Percentiles rank a stretch among this genome's conserved stretches.
Evolutionary conservation across 2,329 filamentous ascomycete species (phyloP).

Genomic region (Chaetomium globosum): DNA sequence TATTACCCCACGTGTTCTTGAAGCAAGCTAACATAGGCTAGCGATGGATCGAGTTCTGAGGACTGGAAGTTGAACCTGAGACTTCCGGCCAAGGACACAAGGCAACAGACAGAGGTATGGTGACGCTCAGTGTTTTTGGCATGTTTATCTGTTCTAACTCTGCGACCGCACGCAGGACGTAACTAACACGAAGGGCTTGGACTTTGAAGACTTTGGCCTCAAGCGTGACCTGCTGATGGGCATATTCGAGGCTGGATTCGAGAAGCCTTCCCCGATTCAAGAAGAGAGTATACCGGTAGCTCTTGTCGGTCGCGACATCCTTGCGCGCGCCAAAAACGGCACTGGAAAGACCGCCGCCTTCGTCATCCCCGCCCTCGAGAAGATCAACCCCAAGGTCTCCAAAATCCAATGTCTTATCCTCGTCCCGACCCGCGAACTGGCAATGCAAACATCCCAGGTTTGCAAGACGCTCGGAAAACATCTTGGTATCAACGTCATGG

Average conservation of each 20-base stretch:
- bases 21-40: constrained; percentile 45
- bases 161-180: constrained; percentile 70
- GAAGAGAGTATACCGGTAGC: constrained; percentile 98
- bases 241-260: constrained; percentile 98
- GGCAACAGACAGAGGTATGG: constrained; percentile 77
- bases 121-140: background rate
- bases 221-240: constrained; percentile 97
- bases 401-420: constrained; percentile 97
- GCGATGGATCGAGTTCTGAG: constrained; percentile 55
- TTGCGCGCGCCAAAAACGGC: constrained; percentile 96
- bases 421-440: constrained; percentile 93
- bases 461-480: constrained; percentile 99
- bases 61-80: constrained; percentile 78
- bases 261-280: constrained; percentile 98
- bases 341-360: constrained; percentile 98
- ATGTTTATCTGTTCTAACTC: background rate
- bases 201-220: constrained; percentile 96
- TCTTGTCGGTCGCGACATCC: constrained; percentile 89
- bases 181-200: constrained; percentile 93
- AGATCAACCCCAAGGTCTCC: constrained; percentile 92
- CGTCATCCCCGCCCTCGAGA: constrained; percentile 91
- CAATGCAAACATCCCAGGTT: constrained; percentile 97
- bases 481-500: constrained; percentile 97
- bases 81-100: constrained; percentile 71
- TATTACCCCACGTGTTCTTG: constrained; percentile 27